phyloP scores from a whole-genome alignment of 1,139 yeast genomes.

The Debaryomyces nepalensis region DNA sequence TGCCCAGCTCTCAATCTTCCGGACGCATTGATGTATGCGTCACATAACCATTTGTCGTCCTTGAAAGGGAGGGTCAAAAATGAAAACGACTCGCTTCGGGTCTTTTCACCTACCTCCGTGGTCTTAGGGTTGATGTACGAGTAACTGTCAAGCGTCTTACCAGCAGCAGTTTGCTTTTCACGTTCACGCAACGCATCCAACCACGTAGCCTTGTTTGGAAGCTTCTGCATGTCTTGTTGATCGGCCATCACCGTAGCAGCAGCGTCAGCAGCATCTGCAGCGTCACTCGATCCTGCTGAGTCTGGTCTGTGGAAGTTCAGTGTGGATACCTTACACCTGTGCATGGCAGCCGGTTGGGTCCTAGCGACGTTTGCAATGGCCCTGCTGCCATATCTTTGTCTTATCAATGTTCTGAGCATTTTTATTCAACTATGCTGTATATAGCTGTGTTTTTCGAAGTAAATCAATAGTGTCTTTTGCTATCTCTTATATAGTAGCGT shows the following conservation, averaged over 20 bases:
- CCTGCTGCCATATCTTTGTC: not conserved
- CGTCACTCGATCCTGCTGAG: slow-evolving; percentile 42
- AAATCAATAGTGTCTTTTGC: not conserved
- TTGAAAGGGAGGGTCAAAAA: slow-evolving; percentile 79
- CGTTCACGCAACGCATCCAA: slow-evolving; percentile 79
- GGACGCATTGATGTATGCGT: slow-evolving; percentile 83
- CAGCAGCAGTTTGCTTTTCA: slow-evolving; percentile 68
- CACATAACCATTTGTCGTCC: slow-evolving; percentile 81
- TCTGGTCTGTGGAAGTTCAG: slow-evolving; percentile 44
- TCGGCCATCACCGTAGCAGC: slow-evolving; percentile 67
- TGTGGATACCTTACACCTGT: slow-evolving; percentile 15
- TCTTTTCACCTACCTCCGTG: slow-evolving; percentile 69
- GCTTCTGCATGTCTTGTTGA: slow-evolving; percentile 36
- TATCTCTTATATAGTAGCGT: slow-evolving; percentile 1
- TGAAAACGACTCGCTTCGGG: slow-evolving; percentile 77
- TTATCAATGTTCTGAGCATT: slow-evolving; percentile 2
- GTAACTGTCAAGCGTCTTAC: slow-evolving; percentile 70
- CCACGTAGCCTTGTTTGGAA: slow-evolving; percentile 76
- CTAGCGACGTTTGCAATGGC: not conserved
- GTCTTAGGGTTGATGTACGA: slow-evolving; percentile 76
- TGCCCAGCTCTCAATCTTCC: slow-evolving; percentile 92
- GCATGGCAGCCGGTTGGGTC: not conserved
- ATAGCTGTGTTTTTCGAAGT: not conserved
- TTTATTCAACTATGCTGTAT: not conserved
- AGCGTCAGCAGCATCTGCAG: slow-evolving; percentile 71